phyloP scores from a whole-genome alignment of 192 early-diverging fungal genomes.

The Funneliformis mosseae region DNA sequence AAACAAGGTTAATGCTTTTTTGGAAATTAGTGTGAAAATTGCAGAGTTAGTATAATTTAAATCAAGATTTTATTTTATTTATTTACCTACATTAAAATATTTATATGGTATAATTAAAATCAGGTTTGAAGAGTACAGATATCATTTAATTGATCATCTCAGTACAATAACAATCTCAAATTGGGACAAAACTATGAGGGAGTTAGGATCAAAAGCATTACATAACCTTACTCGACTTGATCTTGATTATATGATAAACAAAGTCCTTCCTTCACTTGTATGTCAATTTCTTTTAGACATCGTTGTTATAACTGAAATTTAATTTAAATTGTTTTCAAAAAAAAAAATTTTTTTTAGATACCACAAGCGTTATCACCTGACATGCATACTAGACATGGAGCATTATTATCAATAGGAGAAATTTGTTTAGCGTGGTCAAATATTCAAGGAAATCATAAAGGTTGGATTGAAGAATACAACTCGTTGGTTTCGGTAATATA shows the following conservation, averaged over 20 bases:
- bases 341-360: conserved; percentile 41
- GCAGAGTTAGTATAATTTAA: conserved; percentile 57
- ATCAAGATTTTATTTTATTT: not conserved
- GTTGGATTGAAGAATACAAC: conserved; percentile 33
- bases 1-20: conserved; percentile 74
- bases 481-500: conserved; percentile 32
- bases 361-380: conserved; percentile 47
- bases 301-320: not conserved
- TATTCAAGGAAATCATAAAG: conserved; percentile 25
- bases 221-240: conserved; percentile 63
- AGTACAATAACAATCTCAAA: conserved; percentile 68
- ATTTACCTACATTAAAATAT: not conserved
- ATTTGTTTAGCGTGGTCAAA: conserved; percentile 52
- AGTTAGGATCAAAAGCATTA: conserved; percentile 75
- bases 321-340: not conserved
- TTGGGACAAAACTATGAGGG: conserved; percentile 86
- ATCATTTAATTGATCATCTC: conserved; percentile 73
- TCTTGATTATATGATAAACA: conserved; percentile 53
- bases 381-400: conserved; percentile 61
- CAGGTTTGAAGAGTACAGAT: conserved; percentile 78
- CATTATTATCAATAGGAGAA: conserved; percentile 62
- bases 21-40: conserved; percentile 70
- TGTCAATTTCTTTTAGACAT: conserved; percentile 2
- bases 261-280: conserved; percentile 64
- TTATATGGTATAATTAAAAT: not conserved